A percentile compares a stretch with the other conserved stretches of the same genome.
phyloP scores from a whole-genome alignment of 208 protist genomes.

The Leishmania lainsoni region DNA sequence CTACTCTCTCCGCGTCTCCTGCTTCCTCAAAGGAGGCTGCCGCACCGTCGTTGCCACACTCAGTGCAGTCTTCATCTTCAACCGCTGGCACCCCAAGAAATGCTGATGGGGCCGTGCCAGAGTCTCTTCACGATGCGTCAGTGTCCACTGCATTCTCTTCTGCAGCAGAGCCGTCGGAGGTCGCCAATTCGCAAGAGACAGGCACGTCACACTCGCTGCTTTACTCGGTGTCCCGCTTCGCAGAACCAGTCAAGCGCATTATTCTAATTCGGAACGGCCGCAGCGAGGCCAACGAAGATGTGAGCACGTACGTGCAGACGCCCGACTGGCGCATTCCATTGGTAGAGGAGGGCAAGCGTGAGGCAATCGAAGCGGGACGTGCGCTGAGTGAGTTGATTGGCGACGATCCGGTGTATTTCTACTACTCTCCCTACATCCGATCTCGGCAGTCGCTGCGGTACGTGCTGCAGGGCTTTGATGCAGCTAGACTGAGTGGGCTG shows the following conservation, averaged over 20 bases:
- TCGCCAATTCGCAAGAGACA: neutral
- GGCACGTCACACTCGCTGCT: slow-evolving; percentile 19
- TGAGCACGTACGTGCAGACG: slow-evolving; percentile 63
- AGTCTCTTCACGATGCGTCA: neutral
- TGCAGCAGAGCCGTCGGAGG: neutral
- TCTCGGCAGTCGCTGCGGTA: slow-evolving; percentile 77
- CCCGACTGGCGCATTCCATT: slow-evolving; percentile 93
- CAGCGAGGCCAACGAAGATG: slow-evolving; percentile 78
- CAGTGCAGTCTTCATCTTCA: neutral
- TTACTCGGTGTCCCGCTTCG: slow-evolving; percentile 39
- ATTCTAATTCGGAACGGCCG: slow-evolving; percentile 86
- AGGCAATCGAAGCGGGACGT: slow-evolving; percentile 68
- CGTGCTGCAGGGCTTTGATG: slow-evolving; percentile 78
- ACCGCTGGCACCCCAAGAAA: too few relatives aligned
- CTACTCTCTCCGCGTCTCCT: neutral
- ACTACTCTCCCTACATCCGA: slow-evolving; percentile 91
- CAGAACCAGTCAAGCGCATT: slow-evolving; percentile 89
- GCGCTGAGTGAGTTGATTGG: slow-evolving; percentile 74
- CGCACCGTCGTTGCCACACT: neutral
- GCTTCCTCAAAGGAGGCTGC: neutral
- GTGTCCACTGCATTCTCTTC: neutral
- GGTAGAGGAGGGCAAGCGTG: slow-evolving; percentile 64
- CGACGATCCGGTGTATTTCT: slow-evolving; percentile 86
- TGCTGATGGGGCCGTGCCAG: neutral
- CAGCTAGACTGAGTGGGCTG: slow-evolving; percentile 29